These are phyloP conservation scores for Sugiyamaella paludigena DNA, from an alignment of 1,139 yeast genomes.

Conservation along the genomic window DNA sequence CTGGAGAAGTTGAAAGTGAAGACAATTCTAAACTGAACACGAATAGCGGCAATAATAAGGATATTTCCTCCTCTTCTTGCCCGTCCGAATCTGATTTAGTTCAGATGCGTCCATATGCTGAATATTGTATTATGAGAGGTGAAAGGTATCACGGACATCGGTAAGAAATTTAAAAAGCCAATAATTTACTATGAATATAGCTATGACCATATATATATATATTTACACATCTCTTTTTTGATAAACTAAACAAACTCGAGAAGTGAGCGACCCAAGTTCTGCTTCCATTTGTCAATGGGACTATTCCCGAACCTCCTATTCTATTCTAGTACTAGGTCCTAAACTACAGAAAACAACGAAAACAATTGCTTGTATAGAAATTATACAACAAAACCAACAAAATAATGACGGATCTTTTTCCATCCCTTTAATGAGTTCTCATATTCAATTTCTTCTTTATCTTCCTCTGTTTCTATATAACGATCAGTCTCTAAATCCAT, in stretches of 20 bases:
- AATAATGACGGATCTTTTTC: conserved; percentile 35
- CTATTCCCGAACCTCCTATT: no score
- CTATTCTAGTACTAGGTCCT: no score
- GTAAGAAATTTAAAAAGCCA: not conserved
- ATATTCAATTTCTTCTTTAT: conserved; percentile 42
- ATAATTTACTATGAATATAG: conserved; percentile 1
- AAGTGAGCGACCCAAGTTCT: not conserved
- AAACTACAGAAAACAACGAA: not conserved
- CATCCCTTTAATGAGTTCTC: conserved; percentile 43
- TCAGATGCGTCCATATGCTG: conserved; percentile 11
- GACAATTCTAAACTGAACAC: conserved; percentile 10
- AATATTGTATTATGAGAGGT: conserved; percentile 10
- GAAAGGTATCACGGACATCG: not conserved
- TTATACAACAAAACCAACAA: conserved; percentile 37
- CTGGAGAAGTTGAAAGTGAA: conserved; percentile 48
- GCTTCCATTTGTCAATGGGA: no score
- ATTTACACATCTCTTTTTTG: no score
- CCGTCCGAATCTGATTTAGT: conserved; percentile 9
- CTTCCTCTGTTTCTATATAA: conserved; percentile 53
- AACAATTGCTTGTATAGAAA: not conserved
- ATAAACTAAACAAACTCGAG: not conserved
- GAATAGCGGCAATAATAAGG: not conserved
- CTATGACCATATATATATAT: not conserved
- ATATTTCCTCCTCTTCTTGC: no score
- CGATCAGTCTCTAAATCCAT: conserved; percentile 66